Percentiles rank a stretch among this genome's conserved stretches.
Evolutionary conservation across 257 asterid genomes (phyloP).

Genomic region (Rehmannia glutinosa): DNA sequence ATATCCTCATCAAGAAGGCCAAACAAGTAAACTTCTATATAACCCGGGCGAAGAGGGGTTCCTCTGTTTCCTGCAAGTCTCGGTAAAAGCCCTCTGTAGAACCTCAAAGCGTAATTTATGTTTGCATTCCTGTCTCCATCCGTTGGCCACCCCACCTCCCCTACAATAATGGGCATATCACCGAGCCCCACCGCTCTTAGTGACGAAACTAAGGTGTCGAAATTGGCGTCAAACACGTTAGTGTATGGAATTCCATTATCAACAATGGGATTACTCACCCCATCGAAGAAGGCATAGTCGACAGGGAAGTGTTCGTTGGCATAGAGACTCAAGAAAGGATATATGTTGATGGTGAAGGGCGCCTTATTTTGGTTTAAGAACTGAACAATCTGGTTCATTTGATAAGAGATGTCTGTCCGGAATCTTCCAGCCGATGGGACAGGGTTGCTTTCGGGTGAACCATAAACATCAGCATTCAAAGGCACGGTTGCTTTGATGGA

Average conservation of each 20-base stretch:
- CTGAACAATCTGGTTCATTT: conserved; percentile 65
- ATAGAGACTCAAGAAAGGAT: conserved; percentile 68
- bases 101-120: conserved; percentile 43
- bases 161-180: conserved; percentile 60
- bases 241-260: conserved; percentile 50
- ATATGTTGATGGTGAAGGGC: conserved; percentile 71
- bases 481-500: conserved; percentile 73
- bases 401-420: conserved; percentile 45
- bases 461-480: conserved; percentile 68
- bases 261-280: conserved; percentile 44
- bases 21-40: conserved; percentile 62
- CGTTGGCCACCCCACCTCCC: conserved; percentile 89
- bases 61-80: conserved; percentile 62
- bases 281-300: conserved; percentile 72
- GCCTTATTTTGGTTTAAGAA: conserved; percentile 61
- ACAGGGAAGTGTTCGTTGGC: conserved; percentile 67
- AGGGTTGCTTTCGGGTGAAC: conserved; percentile 54
- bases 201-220: conserved; percentile 66
- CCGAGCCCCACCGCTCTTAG: conserved; percentile 52
- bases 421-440: conserved; percentile 71
- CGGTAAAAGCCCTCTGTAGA: conserved; percentile 62
- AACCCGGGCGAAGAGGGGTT: conserved; percentile 72
- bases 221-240: conserved; percentile 76
- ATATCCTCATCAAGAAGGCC: conserved; percentile 79
- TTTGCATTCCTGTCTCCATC: conserved; percentile 67